Base-by-base conservation (phyloP, 257 asterid species). In the Agastache rugosa region DNA sequence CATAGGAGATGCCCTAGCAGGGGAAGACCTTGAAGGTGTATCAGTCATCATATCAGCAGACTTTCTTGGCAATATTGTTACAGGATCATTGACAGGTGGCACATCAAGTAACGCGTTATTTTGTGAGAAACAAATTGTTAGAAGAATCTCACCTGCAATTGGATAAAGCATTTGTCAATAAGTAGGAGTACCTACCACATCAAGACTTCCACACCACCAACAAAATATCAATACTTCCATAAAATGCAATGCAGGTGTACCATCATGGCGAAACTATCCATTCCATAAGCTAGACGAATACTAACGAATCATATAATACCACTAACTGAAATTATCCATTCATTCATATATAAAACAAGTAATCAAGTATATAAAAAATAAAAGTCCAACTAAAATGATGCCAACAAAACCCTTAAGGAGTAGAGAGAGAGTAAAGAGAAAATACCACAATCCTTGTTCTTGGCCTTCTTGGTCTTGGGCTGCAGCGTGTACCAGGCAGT, bases 401-500 rank as follows among this genome's bases (percentile, higher is more conserved):
- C 29, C n/a, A 58, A 53, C n/a, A n/a, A n/a, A n/a, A n/a, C n/a
- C n/a, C n/a, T n/a, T n/a, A n/a, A n/a, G n/a, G n/a, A n/a, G n/a
- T n/a, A n/a, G n/a, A n/a, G 37, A 75, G 48, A 69, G 44, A 63
- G 62, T 16, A 6, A 17, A 15, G 75, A 69, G 11, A 50, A 75
- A 34, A 60, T 76, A 73, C 97, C 98, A 76, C 99, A 95, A 17
- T 93, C 94, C 75, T 78, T 91, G 87, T 72, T 87, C 88, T 95
- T 91, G 69, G 92, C 78, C 85, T 89, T 95, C 85, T 86, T 91
- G 65, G 78, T 83, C 76, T 87, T 91, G 65, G 99, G 98, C 81
- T 78, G 91, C 88, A 95, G 79, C 5, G 89, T 74, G 87, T 89
- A 88, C 98, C 98, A 95, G 72, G 88, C 81, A 60, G 97, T 92